These are phyloP conservation scores for Emmonsiellopsis sp. DNA, from an alignment of 2,329 filamentous ascomycete genomes.

Conservation along the genomic window DNA sequence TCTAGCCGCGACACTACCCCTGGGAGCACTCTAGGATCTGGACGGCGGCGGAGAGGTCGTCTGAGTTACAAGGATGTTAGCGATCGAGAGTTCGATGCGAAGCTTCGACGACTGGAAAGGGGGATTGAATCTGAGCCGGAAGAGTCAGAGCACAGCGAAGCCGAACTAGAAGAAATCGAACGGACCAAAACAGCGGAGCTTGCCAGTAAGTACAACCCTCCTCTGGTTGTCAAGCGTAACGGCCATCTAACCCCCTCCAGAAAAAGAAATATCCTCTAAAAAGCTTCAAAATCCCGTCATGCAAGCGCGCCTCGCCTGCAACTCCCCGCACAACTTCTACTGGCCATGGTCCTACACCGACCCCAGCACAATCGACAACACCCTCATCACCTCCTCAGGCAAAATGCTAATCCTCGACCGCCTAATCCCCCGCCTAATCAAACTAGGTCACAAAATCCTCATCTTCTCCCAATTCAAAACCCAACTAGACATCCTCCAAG, in stretches of 20 bases:
- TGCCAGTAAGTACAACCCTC: conserved; percentile 51
- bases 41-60: conserved; percentile 42
- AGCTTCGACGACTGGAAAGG: conserved; percentile 38
- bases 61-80: conserved; percentile 61
- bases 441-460: conserved; percentile 73
- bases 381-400: conserved; percentile 74
- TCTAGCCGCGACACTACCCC: conserved; percentile 70
- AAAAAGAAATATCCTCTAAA: conserved; percentile 79
- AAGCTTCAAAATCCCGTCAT: conserved; percentile 89
- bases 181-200: conserved; percentile 60
- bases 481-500: conserved; percentile 80
- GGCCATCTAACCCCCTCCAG: conserved; percentile 32
- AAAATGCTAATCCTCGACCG: conserved; percentile 94
- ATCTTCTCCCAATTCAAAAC: conserved; percentile 97
- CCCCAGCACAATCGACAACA: conserved; percentile 60
- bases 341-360: conserved; percentile 64
- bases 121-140: conserved; percentile 50
- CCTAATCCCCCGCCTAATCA: conserved; percentile 65
- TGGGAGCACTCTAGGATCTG: conserved; percentile 40
- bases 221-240: neutral
- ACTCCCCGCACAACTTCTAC: conserved; percentile 93
- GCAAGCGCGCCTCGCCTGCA: conserved; percentile 85
- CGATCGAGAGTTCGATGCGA: conserved; percentile 75
- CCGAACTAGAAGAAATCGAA: conserved; percentile 53
- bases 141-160: conserved; percentile 30